These are phyloP conservation scores for Mycogone perniciosa DNA, from an alignment of 2,329 filamentous ascomycete genomes.

Conservation along the genomic window DNA sequence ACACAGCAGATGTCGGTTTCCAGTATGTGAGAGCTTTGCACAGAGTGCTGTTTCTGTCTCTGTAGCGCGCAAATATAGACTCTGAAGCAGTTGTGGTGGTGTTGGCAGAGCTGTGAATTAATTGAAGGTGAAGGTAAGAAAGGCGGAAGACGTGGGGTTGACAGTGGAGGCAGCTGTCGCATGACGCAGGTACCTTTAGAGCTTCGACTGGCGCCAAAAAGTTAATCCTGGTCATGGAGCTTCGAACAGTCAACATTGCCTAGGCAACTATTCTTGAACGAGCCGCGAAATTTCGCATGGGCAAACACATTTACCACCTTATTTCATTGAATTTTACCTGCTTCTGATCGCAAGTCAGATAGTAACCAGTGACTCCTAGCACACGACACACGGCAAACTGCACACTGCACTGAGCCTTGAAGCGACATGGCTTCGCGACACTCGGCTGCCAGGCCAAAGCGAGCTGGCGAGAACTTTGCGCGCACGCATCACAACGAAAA, in stretches of 20 bases:
- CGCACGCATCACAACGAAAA: constrained; percentile 62
- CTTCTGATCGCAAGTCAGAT: too few species aligned
- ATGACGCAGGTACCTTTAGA: constrained; percentile 26
- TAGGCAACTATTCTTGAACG: too few species aligned
- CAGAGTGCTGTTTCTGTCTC: too few species aligned
- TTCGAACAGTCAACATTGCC: background rate
- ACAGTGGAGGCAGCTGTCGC: constrained; percentile 25
- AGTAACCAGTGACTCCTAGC: too few species aligned
- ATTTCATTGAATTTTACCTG: too few species aligned
- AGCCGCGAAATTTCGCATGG: too few species aligned
- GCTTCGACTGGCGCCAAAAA: constrained; percentile 12
- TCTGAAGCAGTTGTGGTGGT: constrained; percentile 8
- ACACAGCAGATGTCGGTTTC: too few species aligned
- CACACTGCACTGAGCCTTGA: background rate
- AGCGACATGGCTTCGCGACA: constrained; percentile 18
- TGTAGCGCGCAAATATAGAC: background rate
- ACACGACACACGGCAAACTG: too few species aligned
- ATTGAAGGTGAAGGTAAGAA: constrained; percentile 11
- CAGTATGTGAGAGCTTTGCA: too few species aligned
- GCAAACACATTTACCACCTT: too few species aligned
- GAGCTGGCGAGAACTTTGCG: constrained; percentile 73
- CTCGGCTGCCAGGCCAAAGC: constrained; percentile 58
- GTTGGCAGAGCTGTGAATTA: background rate
- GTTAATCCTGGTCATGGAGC: constrained; percentile 7
- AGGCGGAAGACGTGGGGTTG: constrained; percentile 16